These are phyloP conservation scores for Terfezia boudieri DNA, from an alignment of 495 filamentous ascomycete genomes.

Conservation along the genomic window DNA sequence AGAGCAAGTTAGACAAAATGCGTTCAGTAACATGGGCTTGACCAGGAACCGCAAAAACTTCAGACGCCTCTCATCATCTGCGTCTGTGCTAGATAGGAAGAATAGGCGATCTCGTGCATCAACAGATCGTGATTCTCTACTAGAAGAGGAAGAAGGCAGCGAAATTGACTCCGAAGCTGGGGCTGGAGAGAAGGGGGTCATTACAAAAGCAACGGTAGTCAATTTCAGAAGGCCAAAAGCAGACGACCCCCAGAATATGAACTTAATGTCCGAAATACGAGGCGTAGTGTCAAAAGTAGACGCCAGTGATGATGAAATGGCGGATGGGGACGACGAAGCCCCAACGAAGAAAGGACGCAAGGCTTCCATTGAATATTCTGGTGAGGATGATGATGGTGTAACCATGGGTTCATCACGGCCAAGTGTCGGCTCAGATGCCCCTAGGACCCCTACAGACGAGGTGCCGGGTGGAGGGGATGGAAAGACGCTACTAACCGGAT, in stretches of 20 bases:
- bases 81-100: background rate
- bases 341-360: background rate
- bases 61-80: background rate
- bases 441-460: conserved; percentile 46
- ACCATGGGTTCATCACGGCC: conserved; percentile 61
- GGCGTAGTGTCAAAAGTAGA: conserved; percentile 54
- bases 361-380: conserved; percentile 6
- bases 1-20: conserved; percentile 26
- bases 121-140: background rate
- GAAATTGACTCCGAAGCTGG: conserved; percentile 23
- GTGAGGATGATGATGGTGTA: conserved; percentile 36
- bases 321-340: conserved; percentile 6
- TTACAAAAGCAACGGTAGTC: conserved; percentile 8
- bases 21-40: conserved; percentile 7
- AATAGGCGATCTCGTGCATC: background rate
- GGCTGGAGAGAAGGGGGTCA: conserved; percentile 28
- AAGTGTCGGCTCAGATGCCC: conserved; percentile 45
- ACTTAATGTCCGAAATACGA: no score
- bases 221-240: background rate
- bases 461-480: conserved; percentile 23
- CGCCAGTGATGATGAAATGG: conserved; percentile 46
- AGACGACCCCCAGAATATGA: background rate
- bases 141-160: conserved; percentile 8
- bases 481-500: conserved; percentile 5
- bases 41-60: background rate